phyloP scores from a whole-genome alignment of 768 basidiomycete species.

The Mycena crocata region DNA sequence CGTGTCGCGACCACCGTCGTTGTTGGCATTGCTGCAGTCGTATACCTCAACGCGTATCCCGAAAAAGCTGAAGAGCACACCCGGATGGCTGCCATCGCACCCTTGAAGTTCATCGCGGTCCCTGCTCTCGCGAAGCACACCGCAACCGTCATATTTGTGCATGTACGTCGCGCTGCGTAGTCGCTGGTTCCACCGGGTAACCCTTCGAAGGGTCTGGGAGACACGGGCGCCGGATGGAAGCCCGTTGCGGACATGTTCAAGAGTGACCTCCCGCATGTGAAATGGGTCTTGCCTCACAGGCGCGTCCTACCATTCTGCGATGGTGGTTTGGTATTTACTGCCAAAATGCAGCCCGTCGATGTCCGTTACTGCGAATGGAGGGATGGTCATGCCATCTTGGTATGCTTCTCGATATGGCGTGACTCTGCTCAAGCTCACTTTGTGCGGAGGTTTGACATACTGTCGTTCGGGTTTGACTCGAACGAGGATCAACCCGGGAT shows the following conservation, averaged over 20 bases:
- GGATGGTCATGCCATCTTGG: conserved; percentile 84
- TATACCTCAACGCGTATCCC: conserved; percentile 21
- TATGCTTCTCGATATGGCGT: conserved; percentile 40
- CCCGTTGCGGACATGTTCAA: conserved; percentile 80
- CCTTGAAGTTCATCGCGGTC: conserved; percentile 64
- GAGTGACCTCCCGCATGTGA: conserved; percentile 74
- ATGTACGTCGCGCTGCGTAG: conserved; percentile 64
- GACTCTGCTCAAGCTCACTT: not conserved
- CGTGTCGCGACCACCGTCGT: conserved; percentile 19
- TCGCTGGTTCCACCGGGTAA: conserved; percentile 14
- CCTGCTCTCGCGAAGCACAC: conserved; percentile 74
- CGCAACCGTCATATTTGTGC: conserved; percentile 90
- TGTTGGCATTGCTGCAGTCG: conserved; percentile 32
- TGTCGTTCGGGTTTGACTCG: conserved; percentile 68
- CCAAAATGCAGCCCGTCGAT: conserved; percentile 59
- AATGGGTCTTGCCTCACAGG: conserved; percentile 92
- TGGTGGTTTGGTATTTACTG: conserved; percentile 26
- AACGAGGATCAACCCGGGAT: conserved; percentile 85
- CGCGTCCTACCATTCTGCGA: conserved; percentile 50
- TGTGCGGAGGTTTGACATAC: conserved; percentile 80
- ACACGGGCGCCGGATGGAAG: conserved; percentile 65
- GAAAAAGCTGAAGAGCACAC: not conserved
- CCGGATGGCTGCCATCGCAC: conserved; percentile 47
- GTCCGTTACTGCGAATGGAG: conserved; percentile 80
- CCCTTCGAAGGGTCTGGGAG: conserved; percentile 74